Percentiles rank a stretch among this genome's conserved stretches.
Evolutionary conservation across 306 rosid genomes (phyloP).

Genomic region (Cucurbita ficifolia): DNA sequence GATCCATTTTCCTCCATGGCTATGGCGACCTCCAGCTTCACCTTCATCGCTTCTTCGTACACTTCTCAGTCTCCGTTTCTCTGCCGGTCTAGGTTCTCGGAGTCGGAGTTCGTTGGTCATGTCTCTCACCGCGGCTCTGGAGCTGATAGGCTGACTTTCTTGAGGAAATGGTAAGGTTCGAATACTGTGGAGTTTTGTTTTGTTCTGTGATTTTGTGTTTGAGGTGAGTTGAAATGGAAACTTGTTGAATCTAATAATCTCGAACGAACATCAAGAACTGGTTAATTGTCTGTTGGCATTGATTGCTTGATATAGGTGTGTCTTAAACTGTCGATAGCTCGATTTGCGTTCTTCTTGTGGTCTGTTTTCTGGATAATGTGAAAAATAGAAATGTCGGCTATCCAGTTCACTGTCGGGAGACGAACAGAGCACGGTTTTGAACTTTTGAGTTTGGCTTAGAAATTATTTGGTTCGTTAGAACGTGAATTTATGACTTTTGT

Average conservation of each 20-base stretch:
- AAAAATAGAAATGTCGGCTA: background rate
- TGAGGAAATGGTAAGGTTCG: constrained; percentile 18
- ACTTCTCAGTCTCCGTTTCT: constrained; percentile 25
- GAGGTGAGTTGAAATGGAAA: background rate
- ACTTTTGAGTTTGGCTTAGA: background rate
- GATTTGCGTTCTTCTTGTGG: background rate
- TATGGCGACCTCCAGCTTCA: constrained; percentile 26
- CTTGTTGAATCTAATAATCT: background rate
- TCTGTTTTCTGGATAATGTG: background rate
- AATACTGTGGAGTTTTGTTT: background rate
- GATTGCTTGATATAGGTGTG: background rate
- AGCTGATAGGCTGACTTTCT: background rate
- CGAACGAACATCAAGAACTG: background rate
- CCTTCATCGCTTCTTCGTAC: constrained; percentile 34
- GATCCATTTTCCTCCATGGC: constrained; percentile 27
- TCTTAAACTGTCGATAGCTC: background rate
- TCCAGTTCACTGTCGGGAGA: background rate
- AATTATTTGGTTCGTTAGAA: background rate
- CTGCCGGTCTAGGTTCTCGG: constrained; percentile 17
- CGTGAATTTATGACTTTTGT: background rate
- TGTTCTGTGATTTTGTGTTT: background rate
- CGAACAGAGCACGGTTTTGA: background rate
- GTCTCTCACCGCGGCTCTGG: constrained; percentile 12
- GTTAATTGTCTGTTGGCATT: background rate
- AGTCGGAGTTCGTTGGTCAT: constrained; percentile 18